Percentiles rank a stretch among this genome's conserved stretches.
These are phyloP conservation scores for Pueraria montana DNA, from an alignment of 306 rosid species.

Conservation along the genomic window DNA sequence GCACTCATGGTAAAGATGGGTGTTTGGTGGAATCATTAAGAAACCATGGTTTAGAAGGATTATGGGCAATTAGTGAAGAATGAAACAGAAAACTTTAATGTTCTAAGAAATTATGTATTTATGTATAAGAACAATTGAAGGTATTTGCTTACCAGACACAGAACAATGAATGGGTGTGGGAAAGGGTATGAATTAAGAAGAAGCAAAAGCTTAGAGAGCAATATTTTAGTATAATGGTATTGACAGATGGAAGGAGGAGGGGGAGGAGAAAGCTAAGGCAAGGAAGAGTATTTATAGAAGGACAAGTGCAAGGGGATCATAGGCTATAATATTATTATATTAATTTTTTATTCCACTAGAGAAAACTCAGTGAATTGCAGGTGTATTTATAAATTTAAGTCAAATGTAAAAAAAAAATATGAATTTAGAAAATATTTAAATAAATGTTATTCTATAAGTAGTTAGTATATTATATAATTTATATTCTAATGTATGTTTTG, in stretches of 20 bases:
- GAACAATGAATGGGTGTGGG: constrained; percentile 33
- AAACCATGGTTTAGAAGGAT: constrained; percentile 25
- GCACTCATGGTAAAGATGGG: neutral
- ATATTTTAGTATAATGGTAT: constrained; percentile 24
- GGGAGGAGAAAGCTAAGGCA: constrained; percentile 67
- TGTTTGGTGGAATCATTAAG: neutral
- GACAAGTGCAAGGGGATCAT: constrained; percentile 34
- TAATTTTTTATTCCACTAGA: neutral
- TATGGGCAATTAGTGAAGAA: constrained; percentile 14
- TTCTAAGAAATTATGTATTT: constrained; percentile 27
- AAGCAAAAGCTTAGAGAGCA: constrained; percentile 41
- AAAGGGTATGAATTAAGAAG: constrained; percentile 35
- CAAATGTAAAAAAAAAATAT: neutral
- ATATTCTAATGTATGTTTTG: neutral
- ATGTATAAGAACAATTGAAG: constrained; percentile 24
- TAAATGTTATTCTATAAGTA: too few species aligned
- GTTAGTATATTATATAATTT: neutral
- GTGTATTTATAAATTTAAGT: neutral
- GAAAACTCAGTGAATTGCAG: neutral
- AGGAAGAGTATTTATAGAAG: constrained; percentile 66
- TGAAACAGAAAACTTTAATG: constrained; percentile 34
- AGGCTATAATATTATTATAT: constrained; percentile 41
- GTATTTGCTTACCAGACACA: constrained; percentile 58
- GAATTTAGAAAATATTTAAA: neutral
- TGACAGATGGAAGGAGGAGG: constrained; percentile 49